A percentile compares a stretch with the other conserved stretches of the same genome.
Evolutionary conservation across 1,139 yeast species (phyloP).

Genomic region (Suhomyces atakaporum): DNA sequence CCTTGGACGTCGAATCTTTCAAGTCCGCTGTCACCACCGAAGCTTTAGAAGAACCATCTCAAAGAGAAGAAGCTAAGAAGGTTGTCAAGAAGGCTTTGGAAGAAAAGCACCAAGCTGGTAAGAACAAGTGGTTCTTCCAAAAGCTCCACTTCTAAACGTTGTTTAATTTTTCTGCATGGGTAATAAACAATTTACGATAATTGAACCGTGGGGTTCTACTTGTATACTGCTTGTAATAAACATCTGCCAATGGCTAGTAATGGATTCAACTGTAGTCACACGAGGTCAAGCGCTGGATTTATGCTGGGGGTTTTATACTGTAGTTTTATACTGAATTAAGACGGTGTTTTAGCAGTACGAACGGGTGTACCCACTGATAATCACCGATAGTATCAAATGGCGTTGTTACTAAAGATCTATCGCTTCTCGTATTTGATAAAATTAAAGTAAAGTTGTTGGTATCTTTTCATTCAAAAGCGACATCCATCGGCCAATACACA

Average conservation of each 20-base stretch:
- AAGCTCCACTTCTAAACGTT: constrained; percentile 87
- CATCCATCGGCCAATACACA: too few species aligned
- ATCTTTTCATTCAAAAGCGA: too few species aligned
- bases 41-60: constrained; percentile 96
- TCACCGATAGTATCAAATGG: too few species aligned
- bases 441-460: too few species aligned
- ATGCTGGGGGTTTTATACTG: too few species aligned
- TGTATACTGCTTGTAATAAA: constrained; percentile 14
- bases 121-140: constrained; percentile 99
- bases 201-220: constrained; percentile 9
- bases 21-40: constrained; percentile 90
- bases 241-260: constrained; percentile 5
- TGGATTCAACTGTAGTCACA: constrained; percentile 1
- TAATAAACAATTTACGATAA: constrained; percentile 30
- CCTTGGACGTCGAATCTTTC: constrained; percentile 94
- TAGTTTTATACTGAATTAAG: too few species aligned
- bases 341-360: too few species aligned
- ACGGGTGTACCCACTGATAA: too few species aligned
- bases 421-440: too few species aligned
- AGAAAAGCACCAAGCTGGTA: constrained; percentile 99
- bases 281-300: too few species aligned
- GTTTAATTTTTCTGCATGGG: constrained; percentile 37
- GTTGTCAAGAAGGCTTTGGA: constrained; percentile 98
- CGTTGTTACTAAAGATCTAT: too few species aligned
- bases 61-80: constrained; percentile 99